Evolutionary conservation across 257 asterid species (phyloP).

Genomic region (Leptodermis oblonga): DNA sequence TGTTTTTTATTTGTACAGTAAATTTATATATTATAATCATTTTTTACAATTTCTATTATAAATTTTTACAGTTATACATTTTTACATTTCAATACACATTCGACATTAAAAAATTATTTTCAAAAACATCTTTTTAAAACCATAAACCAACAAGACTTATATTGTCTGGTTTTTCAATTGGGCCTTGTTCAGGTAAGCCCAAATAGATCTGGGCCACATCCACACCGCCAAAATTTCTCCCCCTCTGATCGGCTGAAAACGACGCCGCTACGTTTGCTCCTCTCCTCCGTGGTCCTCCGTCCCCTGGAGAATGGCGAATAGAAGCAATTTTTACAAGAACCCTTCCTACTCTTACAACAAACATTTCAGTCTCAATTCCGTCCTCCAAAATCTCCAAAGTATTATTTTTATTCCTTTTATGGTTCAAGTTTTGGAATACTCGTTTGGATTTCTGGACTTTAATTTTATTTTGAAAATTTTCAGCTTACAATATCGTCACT

Average conservation of each 20-base stretch:
- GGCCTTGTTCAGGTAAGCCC: background rate
- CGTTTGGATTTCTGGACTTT: background rate
- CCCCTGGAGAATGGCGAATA: conserved; percentile 42
- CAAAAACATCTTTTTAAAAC: too few species aligned
- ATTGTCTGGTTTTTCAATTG: background rate
- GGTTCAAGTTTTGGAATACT: background rate
- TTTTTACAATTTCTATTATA: too few species aligned
- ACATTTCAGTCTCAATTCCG: conserved; percentile 65
- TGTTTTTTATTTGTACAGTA: too few species aligned
- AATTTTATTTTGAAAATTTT: conserved; percentile 7
- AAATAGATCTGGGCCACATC: background rate
- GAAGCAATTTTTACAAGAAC: conserved; percentile 68
- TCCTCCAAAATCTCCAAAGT: conserved; percentile 71
- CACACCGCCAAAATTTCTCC: background rate
- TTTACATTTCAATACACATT: too few species aligned
- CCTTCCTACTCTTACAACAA: conserved; percentile 70
- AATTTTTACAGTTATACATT: too few species aligned
- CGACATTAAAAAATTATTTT: too few species aligned
- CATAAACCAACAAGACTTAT: too few species aligned
- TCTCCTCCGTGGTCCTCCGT: background rate
- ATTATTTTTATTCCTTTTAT: background rate
- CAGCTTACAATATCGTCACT: conserved; percentile 62
- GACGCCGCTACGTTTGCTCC: background rate
- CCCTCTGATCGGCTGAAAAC: background rate
- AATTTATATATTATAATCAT: too few species aligned